Evolutionary conservation across 169 alveolate species (phyloP).

Genomic region (Plasmodium adleri): DNA sequence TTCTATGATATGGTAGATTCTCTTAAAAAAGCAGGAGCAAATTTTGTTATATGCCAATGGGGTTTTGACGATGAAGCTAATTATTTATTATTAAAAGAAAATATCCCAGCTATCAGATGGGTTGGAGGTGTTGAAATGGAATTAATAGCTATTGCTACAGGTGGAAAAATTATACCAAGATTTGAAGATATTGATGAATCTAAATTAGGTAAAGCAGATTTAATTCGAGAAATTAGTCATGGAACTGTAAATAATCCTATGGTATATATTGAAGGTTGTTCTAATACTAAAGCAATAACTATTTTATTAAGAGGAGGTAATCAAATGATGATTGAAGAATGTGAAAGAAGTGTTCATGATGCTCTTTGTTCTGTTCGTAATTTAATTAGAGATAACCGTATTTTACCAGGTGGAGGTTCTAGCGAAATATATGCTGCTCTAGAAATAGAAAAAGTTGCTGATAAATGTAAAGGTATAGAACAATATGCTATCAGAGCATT

Average conservation of each 20-base stretch:
- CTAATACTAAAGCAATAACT: conserved; percentile 96
- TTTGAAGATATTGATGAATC: conserved; percentile 94
- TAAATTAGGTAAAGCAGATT: conserved; percentile 97
- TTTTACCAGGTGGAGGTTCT: conserved; percentile 99
- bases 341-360: conserved; percentile 98
- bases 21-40: conserved; percentile 97
- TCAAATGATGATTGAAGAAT: conserved; percentile 97
- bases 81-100: conserved; percentile 91
- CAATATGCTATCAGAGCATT: conserved; percentile 99
- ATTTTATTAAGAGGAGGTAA: conserved; percentile 97
- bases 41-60: conserved; percentile 98
- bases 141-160: conserved; percentile 99
- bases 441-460: conserved; percentile 94
- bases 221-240: conserved; percentile 93
- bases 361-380: conserved; percentile 98
- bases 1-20: conserved; percentile 96
- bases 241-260: conserved; percentile 97
- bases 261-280: conserved; percentile 96
- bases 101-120: conserved; percentile 98
- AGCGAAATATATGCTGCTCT: conserved; percentile 96
- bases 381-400: conserved; percentile 89
- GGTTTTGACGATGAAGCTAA: conserved; percentile 99
- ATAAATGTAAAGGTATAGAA: conserved; percentile 92
- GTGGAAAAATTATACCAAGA: conserved; percentile 98
- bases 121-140: conserved; percentile 99